These are phyloP conservation scores for Abelmoschus esculentus DNA, from an alignment of 345 rosid species.

Conservation along the genomic window DNA sequence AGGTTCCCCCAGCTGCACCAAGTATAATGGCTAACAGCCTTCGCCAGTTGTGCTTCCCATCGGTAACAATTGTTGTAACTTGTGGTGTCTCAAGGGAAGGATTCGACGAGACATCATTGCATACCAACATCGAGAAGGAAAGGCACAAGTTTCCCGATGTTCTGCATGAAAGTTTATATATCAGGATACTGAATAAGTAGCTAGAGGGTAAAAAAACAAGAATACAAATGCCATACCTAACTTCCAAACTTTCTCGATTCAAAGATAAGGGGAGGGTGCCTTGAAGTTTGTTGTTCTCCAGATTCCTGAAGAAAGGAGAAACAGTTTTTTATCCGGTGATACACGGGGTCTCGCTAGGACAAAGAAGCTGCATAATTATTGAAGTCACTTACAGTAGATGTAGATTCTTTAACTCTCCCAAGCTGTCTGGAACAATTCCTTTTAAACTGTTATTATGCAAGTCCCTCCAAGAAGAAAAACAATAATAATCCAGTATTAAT, in stretches of 20 bases:
- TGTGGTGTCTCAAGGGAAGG: slow-evolving; percentile 70
- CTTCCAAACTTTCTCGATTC: slow-evolving; percentile 55
- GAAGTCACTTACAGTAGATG: slow-evolving; percentile 56
- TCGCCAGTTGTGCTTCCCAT: slow-evolving; percentile 33
- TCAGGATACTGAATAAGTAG: slow-evolving; percentile 15
- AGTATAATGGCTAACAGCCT: slow-evolving; percentile 39
- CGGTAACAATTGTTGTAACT: slow-evolving; percentile 50
- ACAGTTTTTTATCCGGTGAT: not conserved
- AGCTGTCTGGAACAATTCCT: slow-evolving; percentile 69
- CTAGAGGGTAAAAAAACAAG: not conserved
- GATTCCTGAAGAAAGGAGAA: slow-evolving; percentile 46
- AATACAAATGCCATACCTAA: slow-evolving; percentile 40
- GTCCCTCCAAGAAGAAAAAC: slow-evolving; percentile 44
- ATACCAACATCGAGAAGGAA: slow-evolving; percentile 52
- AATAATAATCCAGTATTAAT: slow-evolving; percentile 1
- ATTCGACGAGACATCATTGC: slow-evolving; percentile 56
- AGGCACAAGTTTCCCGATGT: slow-evolving; percentile 73
- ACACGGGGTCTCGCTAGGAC: not conserved
- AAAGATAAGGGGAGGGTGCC: slow-evolving; percentile 69
- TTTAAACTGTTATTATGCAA: slow-evolving; percentile 70
- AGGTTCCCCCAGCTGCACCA: slow-evolving; percentile 57
- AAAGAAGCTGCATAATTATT: not conserved
- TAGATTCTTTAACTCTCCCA: slow-evolving; percentile 64
- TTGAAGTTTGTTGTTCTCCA: slow-evolving; percentile 70
- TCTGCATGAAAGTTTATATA: slow-evolving; percentile 30